Base-by-base conservation (phyloP, 805 yeast genomes). In the Jamesozyma rosinii region DNA sequence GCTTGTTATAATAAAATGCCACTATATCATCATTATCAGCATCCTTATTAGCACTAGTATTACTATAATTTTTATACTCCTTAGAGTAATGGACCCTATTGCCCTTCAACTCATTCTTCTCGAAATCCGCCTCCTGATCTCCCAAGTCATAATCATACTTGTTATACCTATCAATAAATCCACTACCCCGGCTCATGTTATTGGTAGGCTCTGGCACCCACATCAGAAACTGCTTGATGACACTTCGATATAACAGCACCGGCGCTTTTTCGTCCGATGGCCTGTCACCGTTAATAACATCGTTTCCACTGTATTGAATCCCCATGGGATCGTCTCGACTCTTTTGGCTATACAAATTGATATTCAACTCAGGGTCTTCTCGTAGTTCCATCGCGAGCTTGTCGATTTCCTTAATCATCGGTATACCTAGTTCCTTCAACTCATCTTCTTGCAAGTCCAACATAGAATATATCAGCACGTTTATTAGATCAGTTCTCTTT, bases 381-480 rank as follows among this genome's bases (percentile, higher is more conserved):
- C 66, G 63, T 11, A 87, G 63, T 42, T 78, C 84, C 5, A 66
- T 58, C 54, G 49, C 32, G 35, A 48, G 32, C 24, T 38, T 29
- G 13, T 42, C 33, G 11, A 48, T 5, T 9, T 44, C 32, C 35
- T 38, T 24, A 9, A 45, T 35, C 3, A 35, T 24, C 4, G n/a
- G 13, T 3, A 43, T 34, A 15, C 46, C 39, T 30, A 49, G 31
- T 3, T 42, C 51, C 10, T 43, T 32, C 5, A 53, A 41, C 35
- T 54, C 58, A 11, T 48, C 42, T 15, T 38, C 41, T n/a, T 45
- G 51, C 18, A 62, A 44, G 41, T 75, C 74, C 27, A 92, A 65
- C 40, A 89, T 61, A 0, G 95, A 95, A 50, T 75, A 67, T 0
- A 90, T 88, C 14, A 90, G 66, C 37, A 75, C 76, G 17, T 71